Conservation (phyloP, 371 early-diverging fungal genomes). For the Mucor velutinosus region DNA sequence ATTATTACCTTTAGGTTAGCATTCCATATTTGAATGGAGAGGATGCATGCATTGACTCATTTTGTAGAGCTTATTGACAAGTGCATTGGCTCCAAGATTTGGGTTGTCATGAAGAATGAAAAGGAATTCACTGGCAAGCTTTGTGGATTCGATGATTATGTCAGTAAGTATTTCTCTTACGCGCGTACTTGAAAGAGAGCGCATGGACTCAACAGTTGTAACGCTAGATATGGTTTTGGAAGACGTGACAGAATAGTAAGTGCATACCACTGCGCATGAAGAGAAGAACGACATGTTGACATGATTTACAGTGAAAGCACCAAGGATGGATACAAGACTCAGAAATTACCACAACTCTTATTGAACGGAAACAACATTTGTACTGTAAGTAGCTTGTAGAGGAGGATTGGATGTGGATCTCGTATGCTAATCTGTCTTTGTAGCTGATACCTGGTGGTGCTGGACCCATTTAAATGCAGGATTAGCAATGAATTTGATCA, state of each 20-base stretch:
- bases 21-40: not conserved
- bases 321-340: slow-evolving; percentile 74
- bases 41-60: not conserved
- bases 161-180: slow-evolving; percentile 68
- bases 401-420: not conserved
- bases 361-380: slow-evolving; percentile 96
- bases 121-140: slow-evolving; percentile 96
- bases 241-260: slow-evolving; percentile 83
- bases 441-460: slow-evolving; percentile 50
- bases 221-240: slow-evolving; percentile 92
- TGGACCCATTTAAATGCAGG: slow-evolving; percentile 21
- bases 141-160: slow-evolving; percentile 97
- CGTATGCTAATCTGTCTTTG: not conserved
- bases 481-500: not conserved
- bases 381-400: slow-evolving; percentile 62
- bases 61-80: slow-evolving; percentile 93
- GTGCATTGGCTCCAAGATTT: slow-evolving; percentile 95
- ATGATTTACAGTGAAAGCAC: slow-evolving; percentile 66
- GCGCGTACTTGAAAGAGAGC: not conserved
- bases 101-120: slow-evolving; percentile 96
- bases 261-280: not conserved
- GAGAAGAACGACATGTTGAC: not conserved
- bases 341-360: slow-evolving; percentile 84
- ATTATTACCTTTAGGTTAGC: slow-evolving; percentile 48
- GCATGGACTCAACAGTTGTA: not conserved